phyloP scores from a whole-genome alignment of 345 rosid species.

The Ceriops tagal region DNA sequence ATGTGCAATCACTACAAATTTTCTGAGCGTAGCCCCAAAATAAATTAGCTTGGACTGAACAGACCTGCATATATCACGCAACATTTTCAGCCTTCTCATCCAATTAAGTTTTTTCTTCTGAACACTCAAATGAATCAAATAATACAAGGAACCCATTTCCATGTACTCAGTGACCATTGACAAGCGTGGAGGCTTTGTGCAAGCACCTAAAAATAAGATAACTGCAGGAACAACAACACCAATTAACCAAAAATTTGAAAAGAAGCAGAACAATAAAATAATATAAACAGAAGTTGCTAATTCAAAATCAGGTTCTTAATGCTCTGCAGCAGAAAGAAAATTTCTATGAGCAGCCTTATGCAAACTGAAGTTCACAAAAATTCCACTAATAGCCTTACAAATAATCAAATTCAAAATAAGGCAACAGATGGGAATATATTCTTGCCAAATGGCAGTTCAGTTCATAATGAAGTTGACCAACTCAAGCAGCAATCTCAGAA shows the following conservation, averaged over 20 bases:
- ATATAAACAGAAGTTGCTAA: not conserved
- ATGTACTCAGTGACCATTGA: conserved; percentile 97
- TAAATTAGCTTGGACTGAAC: not conserved
- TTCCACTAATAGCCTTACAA: not conserved
- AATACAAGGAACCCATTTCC: conserved; percentile 92
- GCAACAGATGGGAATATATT: not conserved
- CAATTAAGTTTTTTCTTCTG: conserved; percentile 87
- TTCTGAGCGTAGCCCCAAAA: no score
- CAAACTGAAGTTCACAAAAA: not conserved
- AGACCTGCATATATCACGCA: conserved; percentile 97
- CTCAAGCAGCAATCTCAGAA: not conserved
- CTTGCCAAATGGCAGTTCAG: no score
- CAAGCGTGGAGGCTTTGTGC: conserved; percentile 85
- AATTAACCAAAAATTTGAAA: not conserved
- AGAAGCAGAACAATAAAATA: not conserved
- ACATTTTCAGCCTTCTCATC: conserved; percentile 84
- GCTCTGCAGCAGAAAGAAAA: not conserved
- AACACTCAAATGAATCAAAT: conserved; percentile 81
- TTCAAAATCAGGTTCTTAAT: not conserved
- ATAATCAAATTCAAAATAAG: not conserved
- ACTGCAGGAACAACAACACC: conserved; percentile 48
- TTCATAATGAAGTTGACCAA: not conserved
- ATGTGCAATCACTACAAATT: no score
- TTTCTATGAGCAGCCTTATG: not conserved
- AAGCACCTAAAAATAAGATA: conserved; percentile 96